These are phyloP conservation scores for Dissophora globulifera DNA, from an alignment of 192 early-diverging fungal genomes.

Conservation along the genomic window DNA sequence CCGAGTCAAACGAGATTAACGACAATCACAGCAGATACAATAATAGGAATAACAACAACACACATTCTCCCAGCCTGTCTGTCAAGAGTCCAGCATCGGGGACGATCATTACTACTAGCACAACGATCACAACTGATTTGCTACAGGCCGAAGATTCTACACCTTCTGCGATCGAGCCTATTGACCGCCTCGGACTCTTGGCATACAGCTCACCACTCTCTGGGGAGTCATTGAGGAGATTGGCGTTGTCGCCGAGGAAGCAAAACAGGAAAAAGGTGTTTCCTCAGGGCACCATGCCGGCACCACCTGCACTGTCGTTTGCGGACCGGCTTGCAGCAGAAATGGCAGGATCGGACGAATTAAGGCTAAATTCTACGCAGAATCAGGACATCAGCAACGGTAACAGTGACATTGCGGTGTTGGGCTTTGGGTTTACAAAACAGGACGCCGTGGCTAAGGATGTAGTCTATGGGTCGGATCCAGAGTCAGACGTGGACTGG, in stretches of 20 bases:
- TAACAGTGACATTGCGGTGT: not conserved
- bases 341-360: not conserved
- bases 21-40: too few relatives aligned
- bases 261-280: constrained; percentile 2
- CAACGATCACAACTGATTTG: not conserved
- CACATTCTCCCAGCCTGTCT: too few relatives aligned
- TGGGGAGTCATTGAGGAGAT: constrained; percentile 27
- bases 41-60: too few relatives aligned
- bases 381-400: not conserved
- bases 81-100: not conserved
- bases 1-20: too few relatives aligned
- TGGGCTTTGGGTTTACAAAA: not conserved
- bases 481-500: constrained; percentile 43
- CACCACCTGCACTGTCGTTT: constrained; percentile 12
- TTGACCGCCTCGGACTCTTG: constrained; percentile 11
- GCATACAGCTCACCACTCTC: constrained; percentile 24
- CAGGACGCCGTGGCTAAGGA: not conserved
- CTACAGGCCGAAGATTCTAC: not conserved
- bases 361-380: not conserved
- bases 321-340: constrained; percentile 20
- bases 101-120: not conserved
- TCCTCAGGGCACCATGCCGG: not conserved
- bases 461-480: constrained; percentile 29
- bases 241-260: constrained; percentile 37
- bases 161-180: not conserved